These are phyloP conservation scores for Oldenlandia corymbosa DNA, from an alignment of 257 asterid species.

Conservation along the genomic window DNA sequence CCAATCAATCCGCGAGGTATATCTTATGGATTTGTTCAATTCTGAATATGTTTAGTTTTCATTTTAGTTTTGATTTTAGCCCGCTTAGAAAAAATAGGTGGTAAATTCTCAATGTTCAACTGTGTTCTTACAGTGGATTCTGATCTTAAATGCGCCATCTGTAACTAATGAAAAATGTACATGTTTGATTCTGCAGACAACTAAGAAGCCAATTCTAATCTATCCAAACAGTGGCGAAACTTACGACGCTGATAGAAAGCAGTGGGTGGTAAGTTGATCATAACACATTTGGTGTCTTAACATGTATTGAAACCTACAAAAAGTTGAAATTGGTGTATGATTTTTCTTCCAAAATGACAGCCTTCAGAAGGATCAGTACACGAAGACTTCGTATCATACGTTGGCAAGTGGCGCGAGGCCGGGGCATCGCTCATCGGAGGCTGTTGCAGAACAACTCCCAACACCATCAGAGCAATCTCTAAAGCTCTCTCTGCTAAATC, in stretches of 20 bases:
- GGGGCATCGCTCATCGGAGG: conserved; percentile 87
- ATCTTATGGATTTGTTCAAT: no score
- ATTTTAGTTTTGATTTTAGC: not conserved
- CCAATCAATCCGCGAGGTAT: conserved; percentile 51
- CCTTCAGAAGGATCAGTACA: conserved; percentile 39
- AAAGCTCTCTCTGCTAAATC: conserved; percentile 32
- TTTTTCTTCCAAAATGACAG: conserved; percentile 25
- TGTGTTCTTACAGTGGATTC: no score
- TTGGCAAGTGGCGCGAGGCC: conserved; percentile 69
- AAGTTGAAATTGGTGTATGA: no score
- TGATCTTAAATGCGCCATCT: no score
- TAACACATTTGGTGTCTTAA: no score
- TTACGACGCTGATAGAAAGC: conserved; percentile 58
- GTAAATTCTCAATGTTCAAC: no score
- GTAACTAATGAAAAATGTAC: not conserved
- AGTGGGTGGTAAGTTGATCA: conserved; percentile 66
- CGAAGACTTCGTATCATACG: conserved; percentile 63
- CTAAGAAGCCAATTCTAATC: conserved; percentile 59
- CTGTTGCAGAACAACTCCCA: conserved; percentile 81
- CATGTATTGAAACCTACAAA: no score
- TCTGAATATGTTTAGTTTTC: not conserved
- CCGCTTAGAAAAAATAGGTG: no score
- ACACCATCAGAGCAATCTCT: conserved; percentile 62
- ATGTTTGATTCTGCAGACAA: conserved; percentile 37
- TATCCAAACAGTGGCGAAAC: conserved; percentile 94